Base-by-base conservation (phyloP, 805 yeast species). In the Metschnikowia borealis region DNA sequence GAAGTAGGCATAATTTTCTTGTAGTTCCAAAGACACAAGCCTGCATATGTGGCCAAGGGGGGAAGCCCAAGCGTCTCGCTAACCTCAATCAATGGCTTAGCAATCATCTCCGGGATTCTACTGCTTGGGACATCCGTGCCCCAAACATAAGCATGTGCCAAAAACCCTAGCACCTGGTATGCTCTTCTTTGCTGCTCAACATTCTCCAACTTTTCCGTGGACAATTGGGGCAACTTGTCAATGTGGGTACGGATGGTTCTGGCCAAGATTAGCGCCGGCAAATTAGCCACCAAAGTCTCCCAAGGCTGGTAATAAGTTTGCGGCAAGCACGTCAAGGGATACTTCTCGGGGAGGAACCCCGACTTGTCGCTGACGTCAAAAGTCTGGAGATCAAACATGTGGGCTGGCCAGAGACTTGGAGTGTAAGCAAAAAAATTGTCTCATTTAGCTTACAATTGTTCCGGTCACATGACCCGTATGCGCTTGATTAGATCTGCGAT, bases 111-210 rank as follows among this genome's bases (percentile, higher is more conserved):
- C 0, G 97, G 97, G 14, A 92, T 66, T 38, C 67, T 71, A 53
- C 85, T 84, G 11, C 69, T 66, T 15, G 95, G 86, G 43, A 66
- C 64, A 49, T 81, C 82, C 18, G 80, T 81, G 1, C 89, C 85
- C 98, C 98, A 91, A 21, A 91, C 83, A 63, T 91, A 91, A 1
- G 94, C 96, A 66, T 91, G 96, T 2, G 89, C 79, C 41, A 92
- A 66, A 61, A 90, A 91, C 11, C 92, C 84, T 29, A 91, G 73
- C 2, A 89, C 71, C 15, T 87, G 82, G 66, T 87, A 87, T 0
- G 97, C 97, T 59, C 97, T 77, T 63, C 96, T 78, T 62, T 77
- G 75, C 56, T 88, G 84, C 10, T 72, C 71, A 38, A 70, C 77
- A 5, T 73, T 61, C 0, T 50, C 52, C 34, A 85, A 69, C 5